Evolutionary conservation across 2,329 filamentous ascomycete genomes (phyloP), one percentile per base, ranked within the genome.

Genomic region (Biscogniauxia mediterranea): DNA sequence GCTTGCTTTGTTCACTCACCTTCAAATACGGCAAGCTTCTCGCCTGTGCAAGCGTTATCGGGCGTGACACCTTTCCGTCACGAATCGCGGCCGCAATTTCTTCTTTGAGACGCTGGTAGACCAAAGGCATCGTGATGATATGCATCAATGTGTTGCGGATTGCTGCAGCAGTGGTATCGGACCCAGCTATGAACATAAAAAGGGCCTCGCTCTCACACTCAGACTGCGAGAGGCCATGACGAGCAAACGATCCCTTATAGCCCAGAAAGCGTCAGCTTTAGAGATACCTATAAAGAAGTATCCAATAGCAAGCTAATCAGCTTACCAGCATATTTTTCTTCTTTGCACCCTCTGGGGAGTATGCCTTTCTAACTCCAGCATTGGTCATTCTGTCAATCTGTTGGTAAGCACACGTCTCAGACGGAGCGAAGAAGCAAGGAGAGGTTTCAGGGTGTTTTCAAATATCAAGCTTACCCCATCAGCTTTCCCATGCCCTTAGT

Each of bases 111-210:
- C 75, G 78, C 3, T 68, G 62, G 58, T 81, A 78, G 0, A 81
- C 75, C 0, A 72, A 70, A 0, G 81, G 82, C 21, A 76, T 78
- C 13, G 78, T 79, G 19, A 79, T 75, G 56, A 85, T 68, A 67
- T 81, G 77, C 19, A 84, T 75, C 56, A 85, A 56, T 2, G 77
- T 81, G 38, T 76, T 73, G 1, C 80, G 77, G 5, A 85, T 75
- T 1, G 77, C 76, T 0, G 78, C 79, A 0, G 83, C 78, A 0
- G 81, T 82, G 15, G 81, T 84, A 62, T 85, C 83, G 1, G 80
- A 80, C 5, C 83, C 70, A 5, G 70, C 69, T 3, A 68, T 54
- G 19, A 72, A 68, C 63, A 68, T 66, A 38, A 76, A 69, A 2
- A 73, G 59, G 0, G 62, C 63, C 60, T 76, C 75, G 0, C 67